Evolutionary conservation across 2,329 filamentous ascomycete genomes (phyloP).

Genomic region (Claviceps purpurea): DNA sequence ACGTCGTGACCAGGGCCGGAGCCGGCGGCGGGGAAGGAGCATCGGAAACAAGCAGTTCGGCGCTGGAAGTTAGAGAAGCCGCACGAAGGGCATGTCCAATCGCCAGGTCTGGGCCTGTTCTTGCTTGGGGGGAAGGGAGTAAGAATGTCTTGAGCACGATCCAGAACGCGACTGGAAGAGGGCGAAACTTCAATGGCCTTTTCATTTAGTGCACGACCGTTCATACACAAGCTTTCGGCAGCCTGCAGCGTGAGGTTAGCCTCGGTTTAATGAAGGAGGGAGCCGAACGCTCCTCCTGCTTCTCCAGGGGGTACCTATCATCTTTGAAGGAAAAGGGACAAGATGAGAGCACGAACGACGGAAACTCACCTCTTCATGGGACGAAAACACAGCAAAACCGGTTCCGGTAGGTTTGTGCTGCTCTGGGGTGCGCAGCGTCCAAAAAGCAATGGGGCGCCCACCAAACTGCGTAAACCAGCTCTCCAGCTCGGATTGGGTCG

Average conservation of each 20-base stretch:
- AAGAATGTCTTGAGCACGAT: slow-evolving; percentile 88
- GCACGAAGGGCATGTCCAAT: slow-evolving; percentile 98
- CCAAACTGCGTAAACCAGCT: slow-evolving; percentile 99
- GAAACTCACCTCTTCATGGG: slow-evolving; percentile 82
- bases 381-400: slow-evolving; percentile 96
- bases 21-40: slow-evolving; percentile 92
- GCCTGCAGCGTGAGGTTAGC: slow-evolving; percentile 41
- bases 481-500: slow-evolving; percentile 94
- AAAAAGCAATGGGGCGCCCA: slow-evolving; percentile 94
- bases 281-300: background rate
- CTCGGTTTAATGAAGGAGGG: background rate
- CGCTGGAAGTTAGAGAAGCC: slow-evolving; percentile 99
- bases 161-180: slow-evolving; percentile 89
- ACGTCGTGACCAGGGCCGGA: slow-evolving; percentile 54
- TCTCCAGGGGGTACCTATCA: background rate
- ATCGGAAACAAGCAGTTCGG: slow-evolving; percentile 95
- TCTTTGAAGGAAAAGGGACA: background rate
- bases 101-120: slow-evolving; percentile 90
- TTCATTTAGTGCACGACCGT: slow-evolving; percentile 92
- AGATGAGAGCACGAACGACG: background rate
- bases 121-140: slow-evolving; percentile 97
- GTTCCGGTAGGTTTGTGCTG: slow-evolving; percentile 99
- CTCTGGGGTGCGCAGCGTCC: slow-evolving; percentile 93
- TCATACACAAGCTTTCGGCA: slow-evolving; percentile 97
- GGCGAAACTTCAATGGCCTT: slow-evolving; percentile 98